Percentiles rank a stretch among this genome's conserved stretches.
phyloP scores from a whole-genome alignment of 805 yeast species.

The Metschnikowia koreensis region DNA sequence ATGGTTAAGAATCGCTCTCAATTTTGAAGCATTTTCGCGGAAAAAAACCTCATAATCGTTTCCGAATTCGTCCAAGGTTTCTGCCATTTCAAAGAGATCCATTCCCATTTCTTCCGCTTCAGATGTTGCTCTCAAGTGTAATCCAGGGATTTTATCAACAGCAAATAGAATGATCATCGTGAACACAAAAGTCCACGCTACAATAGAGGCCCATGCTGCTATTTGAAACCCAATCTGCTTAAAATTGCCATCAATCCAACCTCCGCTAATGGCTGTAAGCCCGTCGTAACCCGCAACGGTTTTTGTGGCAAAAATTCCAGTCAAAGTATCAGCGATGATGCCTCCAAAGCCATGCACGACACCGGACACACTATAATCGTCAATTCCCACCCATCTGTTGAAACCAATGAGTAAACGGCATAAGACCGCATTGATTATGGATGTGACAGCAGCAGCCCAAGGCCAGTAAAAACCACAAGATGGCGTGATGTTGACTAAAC shows the following conservation, averaged over 20 bases:
- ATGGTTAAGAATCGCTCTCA: constrained; percentile 14
- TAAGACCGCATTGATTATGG: constrained; percentile 35
- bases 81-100: constrained; percentile 52
- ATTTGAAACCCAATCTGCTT: constrained; percentile 46
- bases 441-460: constrained; percentile 45
- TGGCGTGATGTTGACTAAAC: constrained; percentile 48
- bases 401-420: constrained; percentile 36
- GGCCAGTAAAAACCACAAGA: constrained; percentile 47
- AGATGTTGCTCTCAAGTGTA: constrained; percentile 41
- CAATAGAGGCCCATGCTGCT: constrained; percentile 42
- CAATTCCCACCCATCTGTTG: constrained; percentile 43
- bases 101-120: constrained; percentile 53
- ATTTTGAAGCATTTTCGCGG: constrained; percentile 20
- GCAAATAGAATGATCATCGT: constrained; percentile 44
- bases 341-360: constrained; percentile 52
- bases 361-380: constrained; percentile 46
- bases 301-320: constrained; percentile 47
- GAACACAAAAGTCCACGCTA: constrained; percentile 45
- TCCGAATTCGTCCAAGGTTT: constrained; percentile 40
- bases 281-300: constrained; percentile 45
- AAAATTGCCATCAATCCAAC: constrained; percentile 48
- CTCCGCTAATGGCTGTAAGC: constrained; percentile 42
- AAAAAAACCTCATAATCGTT: constrained; percentile 32
- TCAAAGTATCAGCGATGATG: constrained; percentile 40
- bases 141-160: constrained; percentile 52